A percentile compares a stretch with the other conserved stretches of the same genome.
Evolutionary conservation across 768 basidiomycete genomes (phyloP).

Genomic region (Pleurotus sapidus): DNA sequence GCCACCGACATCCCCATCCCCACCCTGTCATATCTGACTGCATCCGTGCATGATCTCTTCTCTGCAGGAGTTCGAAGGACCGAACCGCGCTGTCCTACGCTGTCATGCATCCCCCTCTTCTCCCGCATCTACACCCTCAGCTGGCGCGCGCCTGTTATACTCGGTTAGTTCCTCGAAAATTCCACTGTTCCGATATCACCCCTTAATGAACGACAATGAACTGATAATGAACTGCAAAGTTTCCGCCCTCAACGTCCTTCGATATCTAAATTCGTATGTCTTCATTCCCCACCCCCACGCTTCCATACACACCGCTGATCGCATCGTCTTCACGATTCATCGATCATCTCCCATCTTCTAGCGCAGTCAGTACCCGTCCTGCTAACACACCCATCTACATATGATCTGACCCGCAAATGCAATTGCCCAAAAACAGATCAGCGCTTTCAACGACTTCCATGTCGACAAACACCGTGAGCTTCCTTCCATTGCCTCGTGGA

Average conservation of each 20-base stretch:
- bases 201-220: not conserved
- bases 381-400: not conserved
- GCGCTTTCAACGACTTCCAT: not conserved
- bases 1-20: no score
- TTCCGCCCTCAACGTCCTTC: not conserved
- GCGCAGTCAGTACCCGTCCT: not conserved
- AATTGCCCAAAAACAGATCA: not conserved
- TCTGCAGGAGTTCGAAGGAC: no score
- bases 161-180: not conserved
- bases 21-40: no score
- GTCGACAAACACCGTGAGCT: not conserved
- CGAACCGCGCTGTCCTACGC: no score
- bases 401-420: no score
- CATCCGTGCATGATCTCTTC: no score
- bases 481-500: not conserved
- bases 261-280: constrained; percentile 1
- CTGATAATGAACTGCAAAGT: not conserved
- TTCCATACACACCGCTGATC: no score
- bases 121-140: not conserved
- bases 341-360: not conserved
- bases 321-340: not conserved
- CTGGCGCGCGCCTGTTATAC: constrained; percentile 4
- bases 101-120: no score
- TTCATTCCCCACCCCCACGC: not conserved
- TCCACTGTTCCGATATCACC: not conserved